Base-by-base conservation (phyloP, 2,329 filamentous ascomycete species). In the Intubia oerlemansii region DNA sequence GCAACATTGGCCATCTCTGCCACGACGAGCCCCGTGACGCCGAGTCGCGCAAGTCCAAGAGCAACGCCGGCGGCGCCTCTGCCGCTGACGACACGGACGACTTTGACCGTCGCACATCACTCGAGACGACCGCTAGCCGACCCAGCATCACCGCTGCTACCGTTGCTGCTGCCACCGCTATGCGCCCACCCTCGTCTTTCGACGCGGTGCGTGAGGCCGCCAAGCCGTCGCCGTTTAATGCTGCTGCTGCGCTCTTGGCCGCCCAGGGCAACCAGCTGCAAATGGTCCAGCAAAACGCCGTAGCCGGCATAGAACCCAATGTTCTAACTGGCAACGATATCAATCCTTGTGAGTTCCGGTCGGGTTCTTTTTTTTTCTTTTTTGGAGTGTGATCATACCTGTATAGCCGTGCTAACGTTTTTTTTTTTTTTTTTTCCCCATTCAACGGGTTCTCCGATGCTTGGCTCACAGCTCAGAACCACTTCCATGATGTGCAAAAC, bases 1-100 rank as follows among this genome's bases (percentile, higher is more conserved):
- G 88, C 46, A 92, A 92, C 56, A 98, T 98, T 51, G 88, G 85
- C 44, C 88, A 98, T 53, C 65, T 98, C 40, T 98, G 88, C 53
- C 88, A 93, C 57, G 88, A 98, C 53, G 88, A 95, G 54, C 85
- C 84, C 41, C 74, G 85, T 51, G 85, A 98, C 45, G 60, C 71
- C 40, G 67, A 72, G 36, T 52, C 74, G 34, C 91, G 88, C 54
- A 85, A 84, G 53, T 54, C 65, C 42, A 92, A 85, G 55, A 64
- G 57, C 46, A 59, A 67, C 40, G 56, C 58, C 37, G 62, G 57
- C 36, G 53, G 57, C 36, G 52, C 60, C 17, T 20, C 25, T 17
- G 16, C 24, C 24, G 24, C 24, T n/a, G 24, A 17, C 12, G 25
- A 27, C 25, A 63, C 66, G 30, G 49, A 53, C 37, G 56, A 59